A percentile compares a stretch with the other conserved stretches of the same genome.
These are phyloP conservation scores for Alternaria panax DNA, from an alignment of 2,329 filamentous ascomycete genomes.

Conservation along the genomic window DNA sequence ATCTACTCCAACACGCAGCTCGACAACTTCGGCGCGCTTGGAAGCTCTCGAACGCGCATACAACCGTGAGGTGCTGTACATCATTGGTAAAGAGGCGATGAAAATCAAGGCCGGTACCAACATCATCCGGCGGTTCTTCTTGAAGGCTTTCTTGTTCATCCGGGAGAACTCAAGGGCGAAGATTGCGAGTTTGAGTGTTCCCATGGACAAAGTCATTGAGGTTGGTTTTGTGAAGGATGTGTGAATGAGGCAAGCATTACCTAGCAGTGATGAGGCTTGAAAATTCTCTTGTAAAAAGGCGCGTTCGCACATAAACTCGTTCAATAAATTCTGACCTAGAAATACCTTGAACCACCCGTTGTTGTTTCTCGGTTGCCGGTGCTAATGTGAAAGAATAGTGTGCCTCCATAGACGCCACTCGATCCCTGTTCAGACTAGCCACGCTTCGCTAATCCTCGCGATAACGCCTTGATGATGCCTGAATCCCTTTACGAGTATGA, in stretches of 20 bases:
- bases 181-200: slow-evolving; percentile 68
- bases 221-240: slow-evolving; percentile 75
- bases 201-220: slow-evolving; percentile 69
- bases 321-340: too few species aligned
- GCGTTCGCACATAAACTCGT: neutral
- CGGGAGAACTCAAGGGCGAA: slow-evolving; percentile 71
- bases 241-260: slow-evolving; percentile 34
- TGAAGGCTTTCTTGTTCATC: slow-evolving; percentile 69
- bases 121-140: slow-evolving; percentile 55
- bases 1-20: slow-evolving; percentile 23
- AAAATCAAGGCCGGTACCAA: slow-evolving; percentile 53
- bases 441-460: neutral
- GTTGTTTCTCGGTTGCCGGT: neutral
- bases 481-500: neutral
- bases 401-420: neutral
- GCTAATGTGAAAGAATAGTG: neutral
- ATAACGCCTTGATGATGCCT: neutral
- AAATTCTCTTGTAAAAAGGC: neutral
- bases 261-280: neutral
- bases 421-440: neutral
- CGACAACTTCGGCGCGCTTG: slow-evolving; percentile 39
- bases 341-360: neutral
- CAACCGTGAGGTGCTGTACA: slow-evolving; percentile 59
- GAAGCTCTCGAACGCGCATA: slow-evolving; percentile 53
- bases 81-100: slow-evolving; percentile 61